phyloP scores from a whole-genome alignment of 805 yeast genomes.

The Sugiyamaella americana region DNA sequence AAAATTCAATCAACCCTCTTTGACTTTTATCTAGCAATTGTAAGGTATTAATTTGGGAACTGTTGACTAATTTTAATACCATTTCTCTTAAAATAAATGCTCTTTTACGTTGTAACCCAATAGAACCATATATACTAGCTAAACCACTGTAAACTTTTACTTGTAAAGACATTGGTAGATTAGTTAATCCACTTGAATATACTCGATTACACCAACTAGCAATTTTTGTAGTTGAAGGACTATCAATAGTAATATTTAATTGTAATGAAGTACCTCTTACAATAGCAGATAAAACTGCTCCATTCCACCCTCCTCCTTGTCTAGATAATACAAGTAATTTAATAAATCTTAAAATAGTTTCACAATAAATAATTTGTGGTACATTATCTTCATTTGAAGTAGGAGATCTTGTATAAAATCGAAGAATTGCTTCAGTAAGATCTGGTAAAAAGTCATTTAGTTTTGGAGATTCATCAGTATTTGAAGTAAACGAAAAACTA shows the following conservation, averaged over 20 bases:
- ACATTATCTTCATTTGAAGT: constrained; percentile 63
- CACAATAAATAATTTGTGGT: constrained; percentile 76
- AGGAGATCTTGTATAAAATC: constrained; percentile 45
- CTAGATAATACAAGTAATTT: constrained; percentile 52
- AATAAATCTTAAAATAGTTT: constrained; percentile 57
- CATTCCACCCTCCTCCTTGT: constrained; percentile 44
- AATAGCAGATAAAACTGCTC: constrained; percentile 39
- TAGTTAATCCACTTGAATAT: constrained; percentile 40
- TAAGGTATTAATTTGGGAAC: constrained; percentile 1
- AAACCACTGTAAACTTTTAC: constrained; percentile 58
- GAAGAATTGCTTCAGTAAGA: constrained; percentile 30
- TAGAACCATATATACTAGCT: constrained; percentile 54
- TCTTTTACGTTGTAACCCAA: constrained; percentile 60
- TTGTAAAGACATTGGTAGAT: constrained; percentile 47
- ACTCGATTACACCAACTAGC: constrained; percentile 43
- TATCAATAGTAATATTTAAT: constrained; percentile 19
- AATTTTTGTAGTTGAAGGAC: constrained; percentile 39
- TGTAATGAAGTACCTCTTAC: constrained; percentile 36
- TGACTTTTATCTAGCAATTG: constrained; percentile 5
- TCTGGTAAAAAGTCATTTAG: constrained; percentile 23
- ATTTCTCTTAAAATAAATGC: constrained; percentile 65
- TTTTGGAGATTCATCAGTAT: constrained; percentile 12
- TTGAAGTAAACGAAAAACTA: background rate
- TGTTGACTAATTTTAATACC: constrained; percentile 37
- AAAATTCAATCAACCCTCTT: constrained; percentile 34